phyloP scores from a whole-genome alignment of 1,284 basidiomycete genomes.

The Afroboletus lepidellus region DNA sequence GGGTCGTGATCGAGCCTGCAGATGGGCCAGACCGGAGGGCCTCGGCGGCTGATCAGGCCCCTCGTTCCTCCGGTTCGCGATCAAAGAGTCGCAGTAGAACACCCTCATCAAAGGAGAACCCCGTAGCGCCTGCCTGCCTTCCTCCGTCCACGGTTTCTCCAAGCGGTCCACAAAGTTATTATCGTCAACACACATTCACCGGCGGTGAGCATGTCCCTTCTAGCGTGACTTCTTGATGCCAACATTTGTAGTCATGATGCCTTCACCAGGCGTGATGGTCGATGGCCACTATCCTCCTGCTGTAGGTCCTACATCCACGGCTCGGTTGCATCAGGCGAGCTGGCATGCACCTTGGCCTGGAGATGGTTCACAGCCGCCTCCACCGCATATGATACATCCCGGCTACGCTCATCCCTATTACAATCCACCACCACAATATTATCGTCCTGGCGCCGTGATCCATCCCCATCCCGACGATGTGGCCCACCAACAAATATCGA shows the following conservation, averaged over 20 bases:
- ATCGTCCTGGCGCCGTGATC: slow-evolving; percentile 40
- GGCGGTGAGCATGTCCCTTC: slow-evolving; percentile 26
- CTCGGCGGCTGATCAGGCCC: slow-evolving; percentile 38
- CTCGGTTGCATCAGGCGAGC: slow-evolving; percentile 44
- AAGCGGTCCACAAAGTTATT: slow-evolving; percentile 53
- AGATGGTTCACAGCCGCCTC: slow-evolving; percentile 28
- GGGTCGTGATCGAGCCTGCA: slow-evolving; percentile 57
- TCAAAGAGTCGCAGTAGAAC: slow-evolving; percentile 49
- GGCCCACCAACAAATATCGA: slow-evolving; percentile 18
- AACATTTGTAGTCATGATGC: slow-evolving; percentile 19
- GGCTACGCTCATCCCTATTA: slow-evolving; percentile 47
- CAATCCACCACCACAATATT: slow-evolving; percentile 45
- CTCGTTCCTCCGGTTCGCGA: slow-evolving; percentile 43
- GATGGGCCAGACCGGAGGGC: slow-evolving; percentile 35
- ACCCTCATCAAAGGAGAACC: slow-evolving; percentile 44
- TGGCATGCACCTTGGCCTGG: slow-evolving; percentile 41
- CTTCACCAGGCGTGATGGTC: slow-evolving; percentile 34
- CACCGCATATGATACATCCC: slow-evolving; percentile 38
- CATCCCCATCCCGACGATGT: slow-evolving; percentile 19
- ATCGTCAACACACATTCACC: slow-evolving; percentile 56
- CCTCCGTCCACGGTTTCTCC: slow-evolving; percentile 34
- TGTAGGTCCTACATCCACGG: slow-evolving; percentile 50
- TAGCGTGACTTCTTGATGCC: neutral
- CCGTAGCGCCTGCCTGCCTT: slow-evolving; percentile 26
- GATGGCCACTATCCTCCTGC: slow-evolving; percentile 35